These are phyloP conservation scores for Heritiera littoralis DNA, from an alignment of 345 rosid species.

Conservation along the genomic window DNA sequence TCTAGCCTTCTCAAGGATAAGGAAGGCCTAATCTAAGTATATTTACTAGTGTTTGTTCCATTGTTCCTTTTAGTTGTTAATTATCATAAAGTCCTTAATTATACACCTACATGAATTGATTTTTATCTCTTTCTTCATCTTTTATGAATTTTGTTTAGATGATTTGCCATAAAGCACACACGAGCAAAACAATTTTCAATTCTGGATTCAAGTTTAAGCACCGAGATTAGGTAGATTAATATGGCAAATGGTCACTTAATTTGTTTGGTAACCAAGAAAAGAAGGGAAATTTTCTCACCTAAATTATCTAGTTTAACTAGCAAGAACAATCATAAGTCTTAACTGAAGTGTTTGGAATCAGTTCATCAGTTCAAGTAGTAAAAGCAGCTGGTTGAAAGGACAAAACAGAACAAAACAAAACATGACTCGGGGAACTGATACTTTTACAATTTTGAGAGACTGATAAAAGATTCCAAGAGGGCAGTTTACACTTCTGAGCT, in stretches of 20 bases:
- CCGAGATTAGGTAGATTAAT: neutral
- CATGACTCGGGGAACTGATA: neutral
- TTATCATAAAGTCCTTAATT: neutral
- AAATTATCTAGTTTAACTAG: constrained; percentile 19
- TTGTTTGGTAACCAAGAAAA: neutral
- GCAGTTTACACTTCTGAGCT: constrained; percentile 12
- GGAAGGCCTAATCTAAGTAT: no score
- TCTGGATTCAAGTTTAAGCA: neutral
- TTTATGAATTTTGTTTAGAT: neutral
- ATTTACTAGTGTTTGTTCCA: no score
- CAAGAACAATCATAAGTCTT: neutral
- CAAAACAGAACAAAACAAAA: neutral
- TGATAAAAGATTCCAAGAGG: constrained; percentile 16
- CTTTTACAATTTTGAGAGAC: neutral
- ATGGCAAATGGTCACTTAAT: neutral
- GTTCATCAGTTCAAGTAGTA: neutral
- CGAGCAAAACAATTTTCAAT: no score
- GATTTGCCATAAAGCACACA: neutral
- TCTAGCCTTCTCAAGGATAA: constrained; percentile 20
- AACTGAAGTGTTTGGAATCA: neutral
- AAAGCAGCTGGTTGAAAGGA: neutral
- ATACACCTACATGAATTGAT: constrained; percentile 22
- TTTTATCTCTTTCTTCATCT: neutral
- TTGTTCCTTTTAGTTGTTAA: neutral
- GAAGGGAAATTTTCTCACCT: neutral